Base-by-base conservation (phyloP, 176 grass and related monocot genomes). In the Pharus latifolius region DNA sequence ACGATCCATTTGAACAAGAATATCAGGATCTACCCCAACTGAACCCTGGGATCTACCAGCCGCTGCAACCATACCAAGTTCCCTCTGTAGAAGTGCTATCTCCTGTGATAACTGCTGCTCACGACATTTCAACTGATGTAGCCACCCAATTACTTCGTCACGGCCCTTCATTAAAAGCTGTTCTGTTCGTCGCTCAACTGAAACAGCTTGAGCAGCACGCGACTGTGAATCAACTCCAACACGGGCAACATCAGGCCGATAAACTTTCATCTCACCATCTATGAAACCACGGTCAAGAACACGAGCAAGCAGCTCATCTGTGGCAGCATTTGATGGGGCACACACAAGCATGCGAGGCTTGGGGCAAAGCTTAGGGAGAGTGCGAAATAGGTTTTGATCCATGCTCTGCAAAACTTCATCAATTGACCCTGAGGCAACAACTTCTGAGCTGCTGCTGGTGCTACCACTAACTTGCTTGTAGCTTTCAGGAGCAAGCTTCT, bases 251-350 rank as follows among this genome's bases (percentile, higher is more conserved):
- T 99, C 96, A 45, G 96, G 96, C 6, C 96, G 96, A 67, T 99
- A 99, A 6, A 99, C 77, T 73, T 99, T 99, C 96, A 99, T 99
- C 64, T 99, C 96, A 48, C 96, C 96, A 79, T 99, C 96, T 69
- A 99, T 95, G 74, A 99, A 99, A 25, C 96, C 96, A 53, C 90
- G 90, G 60, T 99, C 96, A 75, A 99, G 87, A 70, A 99, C 96
- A 74, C 90, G 96, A 46, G 96, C 76, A 80, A 99, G 71, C 33
- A 99, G 52, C 64, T 99, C 96, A 70, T 99, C 96, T 74, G 96
- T 99, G 41, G 96, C 96, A 49, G 96, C 90, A 20, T 99, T 99
- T 80, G 96, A 99, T 41, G 96, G 96, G 14, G 96, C 96, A 62
- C 96, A 99, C 6, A 99, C 96, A 63, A 99, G 87, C 96, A 99